phyloP scores from a whole-genome alignment of 371 early-diverging fungal species.

The Mucor plumbeus region DNA sequence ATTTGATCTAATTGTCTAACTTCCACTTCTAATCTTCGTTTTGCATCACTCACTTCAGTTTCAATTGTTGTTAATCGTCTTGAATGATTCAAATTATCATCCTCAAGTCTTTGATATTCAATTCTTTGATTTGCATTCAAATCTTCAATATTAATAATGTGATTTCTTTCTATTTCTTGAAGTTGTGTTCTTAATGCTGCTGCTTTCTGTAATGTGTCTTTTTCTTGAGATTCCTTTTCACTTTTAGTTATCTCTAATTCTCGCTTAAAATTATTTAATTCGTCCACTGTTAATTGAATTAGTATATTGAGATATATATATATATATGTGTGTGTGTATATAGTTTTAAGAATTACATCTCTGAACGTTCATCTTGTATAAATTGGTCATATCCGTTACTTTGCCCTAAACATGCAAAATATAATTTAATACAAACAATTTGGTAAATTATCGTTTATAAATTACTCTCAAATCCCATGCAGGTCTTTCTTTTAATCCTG shows the following conservation, averaged over 20 bases:
- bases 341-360: conserved; percentile 24
- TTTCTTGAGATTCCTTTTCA: conserved; percentile 38
- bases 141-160: conserved; percentile 32
- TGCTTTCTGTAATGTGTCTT: conserved; percentile 35
- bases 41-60: conserved; percentile 32
- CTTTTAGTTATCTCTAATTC: conserved; percentile 35
- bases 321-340: too few species aligned
- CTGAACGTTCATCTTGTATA: conserved; percentile 31
- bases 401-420: conserved; percentile 32
- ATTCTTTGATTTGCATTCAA: conserved; percentile 40
- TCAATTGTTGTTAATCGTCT: conserved; percentile 32
- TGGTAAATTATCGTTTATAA: too few species aligned
- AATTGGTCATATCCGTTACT: conserved; percentile 40
- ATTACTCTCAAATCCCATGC: conserved; percentile 52
- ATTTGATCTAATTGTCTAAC: conserved; percentile 22
- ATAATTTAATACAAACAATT: too few species aligned
- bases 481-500: conserved; percentile 36
- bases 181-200: conserved; percentile 30
- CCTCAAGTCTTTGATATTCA: conserved; percentile 40
- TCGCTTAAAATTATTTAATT: conserved; percentile 28
- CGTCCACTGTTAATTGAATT: conserved; percentile 25
- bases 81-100: conserved; percentile 34
- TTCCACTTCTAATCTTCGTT: conserved; percentile 15
- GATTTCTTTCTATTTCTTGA: conserved; percentile 25
- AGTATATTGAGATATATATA: not conserved